A percentile compares a stretch with the other conserved stretches of the same genome.
phyloP scores from a whole-genome alignment of 139 green algal species.

The Volvox reticuliferus region DNA sequence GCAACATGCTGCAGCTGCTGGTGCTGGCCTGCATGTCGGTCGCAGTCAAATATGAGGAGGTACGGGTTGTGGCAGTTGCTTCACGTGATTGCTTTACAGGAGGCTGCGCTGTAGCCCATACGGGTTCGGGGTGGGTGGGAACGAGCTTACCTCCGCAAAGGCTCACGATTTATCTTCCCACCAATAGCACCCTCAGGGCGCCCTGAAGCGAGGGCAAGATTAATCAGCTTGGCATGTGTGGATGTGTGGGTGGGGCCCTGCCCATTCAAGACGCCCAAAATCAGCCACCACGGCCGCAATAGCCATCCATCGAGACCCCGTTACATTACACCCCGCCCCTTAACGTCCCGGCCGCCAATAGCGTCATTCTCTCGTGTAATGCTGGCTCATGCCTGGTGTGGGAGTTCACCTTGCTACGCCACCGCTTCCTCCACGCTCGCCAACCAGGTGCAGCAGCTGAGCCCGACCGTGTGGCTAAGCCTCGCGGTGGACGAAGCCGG shows the following conservation, averaged over 20 bases:
- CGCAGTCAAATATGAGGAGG: slow-evolving; percentile 28
- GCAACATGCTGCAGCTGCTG: slow-evolving; percentile 24
- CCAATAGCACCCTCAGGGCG: too few species aligned
- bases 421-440: background rate
- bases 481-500: background rate
- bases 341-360: background rate
- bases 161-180: too few species aligned
- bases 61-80: background rate
- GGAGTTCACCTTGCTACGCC: background rate
- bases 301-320: background rate
- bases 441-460: background rate
- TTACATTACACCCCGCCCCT: background rate
- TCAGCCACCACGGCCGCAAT: background rate
- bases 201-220: too few species aligned
- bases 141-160: background rate
- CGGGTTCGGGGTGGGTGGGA: background rate
- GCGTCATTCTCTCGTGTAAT: background rate
- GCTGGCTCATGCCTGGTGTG: background rate
- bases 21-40: slow-evolving; percentile 27
- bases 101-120: background rate
- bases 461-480: background rate
- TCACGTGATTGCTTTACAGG: background rate
- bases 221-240: too few species aligned
- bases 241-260: too few species aligned
- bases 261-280: too few species aligned